Evolutionary conservation across 2,329 filamentous ascomycete species (phyloP), one percentile per base, ranked within the genome.

Genomic region (Fusarium ambrosium): DNA sequence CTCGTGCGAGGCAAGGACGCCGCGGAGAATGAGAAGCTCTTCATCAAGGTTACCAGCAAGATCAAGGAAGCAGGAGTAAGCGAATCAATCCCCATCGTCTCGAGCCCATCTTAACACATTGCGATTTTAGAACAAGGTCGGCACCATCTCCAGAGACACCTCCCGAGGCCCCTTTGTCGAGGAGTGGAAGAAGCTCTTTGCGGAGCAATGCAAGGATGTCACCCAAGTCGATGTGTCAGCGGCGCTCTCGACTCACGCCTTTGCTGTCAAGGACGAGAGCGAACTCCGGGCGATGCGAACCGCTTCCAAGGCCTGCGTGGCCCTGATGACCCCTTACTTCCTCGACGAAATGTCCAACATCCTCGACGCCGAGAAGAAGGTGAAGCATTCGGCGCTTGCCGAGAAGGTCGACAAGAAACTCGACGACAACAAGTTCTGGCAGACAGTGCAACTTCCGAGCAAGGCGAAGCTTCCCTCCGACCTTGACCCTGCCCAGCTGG

Each of bases 261-360:
- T 99, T 82, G 93, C 96, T 18, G 90, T 98, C 82, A 99, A 99
- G 84, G 97, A 98, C 81, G 95, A 98, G 83, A 93, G 92, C 79
- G 97, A 99, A 84, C 88, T 99, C 76, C 94, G 96, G 76, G 93
- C 94, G 13, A 98, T 99, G 89, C 92, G 97, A 80, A 97, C 96
- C 77, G 95, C 96, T 6, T 97, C 97, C 65, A 94, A 97, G 81
- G 96, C 97, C 56, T 98, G 95, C 78, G 96, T 97, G 75, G 95
- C 95, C 68, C 87, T 98, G 70, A 97, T 98, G 92, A 95, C 95
- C 61, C 95, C 96, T 69, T 99, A 97, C 84, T 98, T 98, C 82
- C 92, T 99, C 75, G 97, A 99, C 81, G 95, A 98, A 82, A 98
- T 99, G 95, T 98, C 96, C 61, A 93, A 94, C 78, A 93, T 98